These are phyloP conservation scores for Hirsutella rhossiliensis DNA, from an alignment of 2,329 filamentous ascomycete species.

Conservation along the genomic window DNA sequence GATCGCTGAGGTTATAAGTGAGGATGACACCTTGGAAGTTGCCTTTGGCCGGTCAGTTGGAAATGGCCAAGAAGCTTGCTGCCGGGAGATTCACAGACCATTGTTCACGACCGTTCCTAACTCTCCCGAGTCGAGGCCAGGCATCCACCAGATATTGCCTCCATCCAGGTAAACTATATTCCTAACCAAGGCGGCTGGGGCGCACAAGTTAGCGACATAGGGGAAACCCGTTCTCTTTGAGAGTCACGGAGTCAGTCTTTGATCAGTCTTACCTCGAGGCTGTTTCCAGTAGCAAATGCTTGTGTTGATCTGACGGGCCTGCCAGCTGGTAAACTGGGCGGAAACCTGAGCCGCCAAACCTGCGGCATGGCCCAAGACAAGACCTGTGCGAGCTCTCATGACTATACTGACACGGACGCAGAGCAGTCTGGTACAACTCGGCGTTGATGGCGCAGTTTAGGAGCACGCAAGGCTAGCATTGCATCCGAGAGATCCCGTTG, in stretches of 20 bases:
- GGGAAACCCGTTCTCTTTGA: background rate
- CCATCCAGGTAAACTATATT: conserved; percentile 57
- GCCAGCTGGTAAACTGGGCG: conserved; percentile 37
- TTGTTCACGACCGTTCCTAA: conserved; percentile 17
- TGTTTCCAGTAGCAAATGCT: conserved; percentile 48
- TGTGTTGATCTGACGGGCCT: conserved; percentile 37
- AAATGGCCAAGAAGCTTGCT: background rate
- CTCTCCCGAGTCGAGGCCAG: conserved; percentile 33
- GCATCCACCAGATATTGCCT: conserved; percentile 41
- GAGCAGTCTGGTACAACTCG: background rate
- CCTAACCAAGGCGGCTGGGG: conserved; percentile 40
- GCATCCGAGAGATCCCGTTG: no score
- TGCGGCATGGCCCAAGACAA: conserved; percentile 8
- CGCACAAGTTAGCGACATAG: conserved; percentile 8
- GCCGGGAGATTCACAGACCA: conserved; percentile 24
- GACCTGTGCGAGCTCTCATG: conserved; percentile 9
- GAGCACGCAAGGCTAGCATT: no score
- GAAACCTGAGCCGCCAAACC: conserved; percentile 4
- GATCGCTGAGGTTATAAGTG: conserved; percentile 42
- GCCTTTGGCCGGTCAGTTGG: conserved; percentile 20
- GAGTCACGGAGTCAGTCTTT: no score
- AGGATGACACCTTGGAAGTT: conserved; percentile 42
- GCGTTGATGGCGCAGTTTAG: no score
- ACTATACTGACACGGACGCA: background rate
- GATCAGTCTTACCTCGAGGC: conserved; percentile 23